A percentile compares a stretch with the other conserved stretches of the same genome.
phyloP scores from a whole-genome alignment of 140 eudicot species.

The Oenanthe javanica region DNA sequence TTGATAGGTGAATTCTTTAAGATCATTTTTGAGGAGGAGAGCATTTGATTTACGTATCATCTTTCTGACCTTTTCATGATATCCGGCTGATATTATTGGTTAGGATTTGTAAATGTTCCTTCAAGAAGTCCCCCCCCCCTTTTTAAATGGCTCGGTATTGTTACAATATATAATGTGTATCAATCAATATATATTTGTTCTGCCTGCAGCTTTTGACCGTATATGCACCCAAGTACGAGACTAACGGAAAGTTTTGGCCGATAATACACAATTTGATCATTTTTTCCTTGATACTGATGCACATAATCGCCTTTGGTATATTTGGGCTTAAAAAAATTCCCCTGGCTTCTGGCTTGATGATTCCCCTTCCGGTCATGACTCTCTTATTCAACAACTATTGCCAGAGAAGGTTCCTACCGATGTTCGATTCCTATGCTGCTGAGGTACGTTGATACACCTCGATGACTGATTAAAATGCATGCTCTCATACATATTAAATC shows the following conservation, averaged over 20 bases:
- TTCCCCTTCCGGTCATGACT: constrained; percentile 86
- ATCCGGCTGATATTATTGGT: not conserved
- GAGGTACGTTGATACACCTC: too few species aligned
- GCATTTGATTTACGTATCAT: not conserved
- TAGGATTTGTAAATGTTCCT: not conserved
- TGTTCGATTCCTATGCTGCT: constrained; percentile 70
- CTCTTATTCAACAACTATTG: constrained; percentile 76
- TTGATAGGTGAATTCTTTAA: not conserved
- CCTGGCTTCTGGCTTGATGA: constrained; percentile 53
- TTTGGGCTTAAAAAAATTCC: constrained; percentile 79
- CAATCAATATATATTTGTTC: not conserved
- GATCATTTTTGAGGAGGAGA: not conserved
- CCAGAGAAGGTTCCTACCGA: constrained; percentile 63
- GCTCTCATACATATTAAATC: not conserved
- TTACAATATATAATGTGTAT: not conserved
- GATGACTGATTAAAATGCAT: too few species aligned
- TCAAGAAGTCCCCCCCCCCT: not conserved
- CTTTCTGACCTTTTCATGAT: not conserved
- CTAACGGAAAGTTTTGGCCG: constrained; percentile 91
- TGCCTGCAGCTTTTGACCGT: constrained; percentile 63
- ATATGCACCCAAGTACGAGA: constrained; percentile 75
- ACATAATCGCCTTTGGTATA: constrained; percentile 73
- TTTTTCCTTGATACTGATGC: constrained; percentile 77
- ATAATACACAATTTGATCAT: constrained; percentile 62
- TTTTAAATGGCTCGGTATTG: not conserved